Evolutionary conservation across 1,284 basidiomycete species (phyloP).

Genomic region (Moniliella sp.): DNA sequence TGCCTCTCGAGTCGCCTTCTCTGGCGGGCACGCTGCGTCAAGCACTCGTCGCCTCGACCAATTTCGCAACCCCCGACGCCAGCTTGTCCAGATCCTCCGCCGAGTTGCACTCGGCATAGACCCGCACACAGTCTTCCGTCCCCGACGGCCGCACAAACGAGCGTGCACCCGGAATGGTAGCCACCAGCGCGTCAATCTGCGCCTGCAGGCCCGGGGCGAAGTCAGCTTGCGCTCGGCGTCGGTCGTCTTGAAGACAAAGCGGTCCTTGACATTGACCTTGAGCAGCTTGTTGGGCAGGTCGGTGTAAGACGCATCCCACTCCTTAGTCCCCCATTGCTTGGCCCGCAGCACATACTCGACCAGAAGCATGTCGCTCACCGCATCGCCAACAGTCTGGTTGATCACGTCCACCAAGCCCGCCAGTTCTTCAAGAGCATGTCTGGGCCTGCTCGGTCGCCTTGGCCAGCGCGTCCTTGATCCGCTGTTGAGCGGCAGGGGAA

Average conservation of each 20-base stretch:
- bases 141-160: conserved; percentile 89
- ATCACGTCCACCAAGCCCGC: conserved; percentile 54
- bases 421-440: conserved; percentile 38
- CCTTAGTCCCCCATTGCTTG: conserved; percentile 37
- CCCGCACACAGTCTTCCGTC: conserved; percentile 90
- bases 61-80: conserved; percentile 16
- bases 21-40: too few relatives aligned
- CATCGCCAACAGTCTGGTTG: conserved; percentile 96
- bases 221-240: conserved; percentile 79
- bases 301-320: conserved; percentile 82
- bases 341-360: conserved; percentile 80
- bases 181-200: conserved; percentile 65
- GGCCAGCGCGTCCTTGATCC: conserved; percentile 45
- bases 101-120: conserved; percentile 75
- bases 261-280: conserved; percentile 71
- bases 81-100: conserved; percentile 48
- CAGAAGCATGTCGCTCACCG: conserved; percentile 80
- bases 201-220: conserved; percentile 54
- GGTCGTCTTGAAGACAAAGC: conserved; percentile 65
- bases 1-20: background rate
- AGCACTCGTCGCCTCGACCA: conserved; percentile 10
- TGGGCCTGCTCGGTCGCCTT: conserved; percentile 60
- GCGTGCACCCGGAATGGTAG: conserved; percentile 60
- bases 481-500: conserved; percentile 39
- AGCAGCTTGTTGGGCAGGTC: conserved; percentile 91